phyloP scores from a whole-genome alignment of 1,284 basidiomycete genomes.

The Pseudozyma thailandica region DNA sequence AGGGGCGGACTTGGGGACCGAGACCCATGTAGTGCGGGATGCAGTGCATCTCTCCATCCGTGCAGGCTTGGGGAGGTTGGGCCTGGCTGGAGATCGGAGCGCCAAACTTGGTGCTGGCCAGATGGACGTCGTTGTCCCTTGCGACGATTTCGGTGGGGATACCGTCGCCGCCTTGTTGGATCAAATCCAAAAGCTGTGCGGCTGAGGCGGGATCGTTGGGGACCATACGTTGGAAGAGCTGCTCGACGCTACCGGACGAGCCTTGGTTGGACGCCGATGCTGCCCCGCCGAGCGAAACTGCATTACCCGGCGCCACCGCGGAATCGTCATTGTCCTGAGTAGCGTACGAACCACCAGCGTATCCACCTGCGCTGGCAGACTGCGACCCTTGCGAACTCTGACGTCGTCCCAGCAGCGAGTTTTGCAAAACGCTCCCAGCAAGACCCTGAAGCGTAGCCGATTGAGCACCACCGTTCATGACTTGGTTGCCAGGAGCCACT shows the following conservation, averaged over 20 bases:
- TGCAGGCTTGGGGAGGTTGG: not conserved
- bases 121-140: slow-evolving; percentile 6
- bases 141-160: slow-evolving; percentile 17
- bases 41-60: not conserved
- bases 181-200: too few relatives aligned
- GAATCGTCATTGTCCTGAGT: slow-evolving; percentile 21
- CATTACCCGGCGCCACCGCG: slow-evolving; percentile 16
- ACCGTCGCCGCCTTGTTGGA: too few relatives aligned
- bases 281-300: slow-evolving; percentile 11
- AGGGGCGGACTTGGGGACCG: slow-evolving; percentile 8
- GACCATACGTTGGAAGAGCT: slow-evolving; percentile 1
- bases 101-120: slow-evolving; percentile 16
- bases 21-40: slow-evolving; percentile 20
- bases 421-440: slow-evolving; percentile 15
- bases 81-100: slow-evolving; percentile 2
- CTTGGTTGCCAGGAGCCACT: slow-evolving; percentile 26
- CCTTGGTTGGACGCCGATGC: slow-evolving; percentile 17
- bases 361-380: slow-evolving; percentile 18
- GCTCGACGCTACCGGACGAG: slow-evolving; percentile 11
- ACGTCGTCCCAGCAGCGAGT: slow-evolving; percentile 5
- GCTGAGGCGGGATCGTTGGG: too few relatives aligned
- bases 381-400: slow-evolving; percentile 8
- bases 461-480: slow-evolving; percentile 25
- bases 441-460: slow-evolving; percentile 15
- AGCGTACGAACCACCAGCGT: slow-evolving; percentile 10